Evolutionary conservation across 2,329 filamentous ascomycete genomes (phyloP).

Genomic region (Fonsecaea erecta): DNA sequence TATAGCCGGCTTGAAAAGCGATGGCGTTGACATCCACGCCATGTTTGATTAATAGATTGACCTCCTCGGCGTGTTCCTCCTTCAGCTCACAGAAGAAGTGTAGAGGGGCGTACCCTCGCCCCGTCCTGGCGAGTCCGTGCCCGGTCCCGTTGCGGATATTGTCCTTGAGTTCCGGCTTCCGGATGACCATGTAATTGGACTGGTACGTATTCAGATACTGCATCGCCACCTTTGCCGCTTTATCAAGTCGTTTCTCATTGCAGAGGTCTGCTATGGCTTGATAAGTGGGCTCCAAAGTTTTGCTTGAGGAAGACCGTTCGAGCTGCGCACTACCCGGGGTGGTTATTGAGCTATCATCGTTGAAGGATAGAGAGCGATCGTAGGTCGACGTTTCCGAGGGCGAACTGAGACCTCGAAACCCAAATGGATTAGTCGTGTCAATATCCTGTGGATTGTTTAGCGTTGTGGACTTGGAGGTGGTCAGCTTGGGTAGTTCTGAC

Average conservation of each 20-base stretch:
- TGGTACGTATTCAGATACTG: conserved; percentile 33
- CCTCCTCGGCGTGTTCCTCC: conserved; percentile 31
- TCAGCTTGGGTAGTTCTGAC: conserved; percentile 16
- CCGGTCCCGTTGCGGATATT: conserved; percentile 32
- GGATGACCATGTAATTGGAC: conserved; percentile 31
- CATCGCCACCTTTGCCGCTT: conserved; percentile 30
- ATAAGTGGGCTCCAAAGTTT: conserved; percentile 29
- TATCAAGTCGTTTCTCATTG: conserved; percentile 24
- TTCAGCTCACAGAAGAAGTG: conserved; percentile 36
- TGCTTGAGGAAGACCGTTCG: conserved; percentile 23
- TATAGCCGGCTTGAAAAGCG: conserved; percentile 31
- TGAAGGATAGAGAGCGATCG: conserved; percentile 18
- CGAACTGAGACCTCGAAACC: conserved; percentile 21
- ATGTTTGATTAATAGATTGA: conserved; percentile 30
- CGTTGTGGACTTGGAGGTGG: conserved; percentile 19
- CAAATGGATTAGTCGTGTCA: conserved; percentile 4
- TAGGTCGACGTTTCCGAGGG: conserved; percentile 30
- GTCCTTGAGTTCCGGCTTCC: conserved; percentile 29
- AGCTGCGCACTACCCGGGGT: conserved; percentile 17
- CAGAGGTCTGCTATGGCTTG: conserved; percentile 28
- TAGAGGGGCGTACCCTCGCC: conserved; percentile 32
- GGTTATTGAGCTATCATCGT: conserved; percentile 25
- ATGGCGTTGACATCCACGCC: conserved; percentile 33
- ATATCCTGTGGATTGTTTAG: conserved; percentile 20
- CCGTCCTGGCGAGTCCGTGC: conserved; percentile 29